Conservation (phyloP, 768 basidiomycete genomes). For the Megacollybia marginata region DNA sequence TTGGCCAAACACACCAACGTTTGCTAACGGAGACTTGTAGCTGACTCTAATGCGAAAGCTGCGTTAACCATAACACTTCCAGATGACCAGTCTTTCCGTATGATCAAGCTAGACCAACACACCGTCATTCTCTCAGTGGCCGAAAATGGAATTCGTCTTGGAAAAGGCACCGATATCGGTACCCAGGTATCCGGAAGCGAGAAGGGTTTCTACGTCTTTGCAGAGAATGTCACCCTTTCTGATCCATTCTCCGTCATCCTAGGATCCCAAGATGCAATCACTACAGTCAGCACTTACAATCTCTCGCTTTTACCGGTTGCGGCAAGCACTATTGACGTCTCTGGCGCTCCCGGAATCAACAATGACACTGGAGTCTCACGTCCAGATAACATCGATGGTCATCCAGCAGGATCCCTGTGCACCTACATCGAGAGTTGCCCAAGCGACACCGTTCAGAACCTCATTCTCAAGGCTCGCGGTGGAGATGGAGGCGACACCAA, state of each 20-base stretch:
- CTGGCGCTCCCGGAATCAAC: background rate
- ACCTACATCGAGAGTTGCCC: background rate
- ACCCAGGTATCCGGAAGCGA: background rate
- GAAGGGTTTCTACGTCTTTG: slow-evolving; percentile 1
- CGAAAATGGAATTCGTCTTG: background rate
- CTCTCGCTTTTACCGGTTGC: background rate
- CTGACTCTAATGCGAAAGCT: no score
- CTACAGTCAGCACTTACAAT: background rate
- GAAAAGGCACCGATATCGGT: background rate
- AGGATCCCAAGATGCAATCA: background rate
- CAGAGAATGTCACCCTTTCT: background rate
- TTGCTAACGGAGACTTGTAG: no score
- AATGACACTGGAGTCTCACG: background rate
- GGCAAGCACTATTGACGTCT: background rate
- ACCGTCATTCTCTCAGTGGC: background rate
- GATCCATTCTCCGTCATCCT: background rate
- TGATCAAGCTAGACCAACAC: background rate
- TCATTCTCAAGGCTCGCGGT: background rate
- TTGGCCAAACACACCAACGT: no score
- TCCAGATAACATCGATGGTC: background rate
- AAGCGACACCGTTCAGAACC: background rate
- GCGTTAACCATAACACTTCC: background rate
- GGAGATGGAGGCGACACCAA: background rate
- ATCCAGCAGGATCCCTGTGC: background rate
- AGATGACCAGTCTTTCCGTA: background rate